Conservation (phyloP, 352 stramenopile species). For the Globisporangium splendens region DNA sequence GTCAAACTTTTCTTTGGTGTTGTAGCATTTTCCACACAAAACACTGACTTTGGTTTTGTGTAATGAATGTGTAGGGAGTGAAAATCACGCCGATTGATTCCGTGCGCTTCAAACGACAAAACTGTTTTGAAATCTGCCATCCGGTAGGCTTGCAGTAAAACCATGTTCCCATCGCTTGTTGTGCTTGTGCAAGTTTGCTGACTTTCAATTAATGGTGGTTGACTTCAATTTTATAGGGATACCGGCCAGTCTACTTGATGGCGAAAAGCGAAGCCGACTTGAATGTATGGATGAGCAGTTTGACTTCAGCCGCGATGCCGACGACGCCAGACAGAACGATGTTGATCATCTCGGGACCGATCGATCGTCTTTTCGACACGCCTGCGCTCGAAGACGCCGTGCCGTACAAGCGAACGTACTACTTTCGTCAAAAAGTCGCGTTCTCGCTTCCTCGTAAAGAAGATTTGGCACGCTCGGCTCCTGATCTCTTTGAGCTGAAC, state of each 20-base stretch:
- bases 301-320: constrained; percentile 78
- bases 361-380: constrained; percentile 77
- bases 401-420: constrained; percentile 81
- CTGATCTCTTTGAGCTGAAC: constrained; percentile 83
- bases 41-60: not conserved
- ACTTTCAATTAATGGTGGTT: not conserved
- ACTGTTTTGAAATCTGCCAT: constrained; percentile 86
- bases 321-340: constrained; percentile 66
- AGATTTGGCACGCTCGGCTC: constrained; percentile 36
- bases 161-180: not conserved
- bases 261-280: constrained; percentile 81
- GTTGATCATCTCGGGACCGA: constrained; percentile 48
- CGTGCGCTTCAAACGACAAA: constrained; percentile 78
- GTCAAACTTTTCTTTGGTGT: not conserved
- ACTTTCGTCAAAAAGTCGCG: constrained; percentile 83
- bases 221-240: constrained; percentile 33
- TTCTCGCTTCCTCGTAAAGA: constrained; percentile 68
- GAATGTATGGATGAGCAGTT: constrained; percentile 82
- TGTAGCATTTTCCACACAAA: not conserved
- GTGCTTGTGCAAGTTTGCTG: not conserved
- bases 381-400: constrained; percentile 74
- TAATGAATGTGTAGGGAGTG: constrained; percentile 30
- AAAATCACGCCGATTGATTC: constrained; percentile 77
- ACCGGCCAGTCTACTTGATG: constrained; percentile 82
- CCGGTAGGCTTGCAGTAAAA: constrained; percentile 32